Evolutionary conservation across 495 filamentous ascomycete species (phyloP), one percentile per base, ranked within the genome.

Genomic region (Pyrenula massariospora): DNA sequence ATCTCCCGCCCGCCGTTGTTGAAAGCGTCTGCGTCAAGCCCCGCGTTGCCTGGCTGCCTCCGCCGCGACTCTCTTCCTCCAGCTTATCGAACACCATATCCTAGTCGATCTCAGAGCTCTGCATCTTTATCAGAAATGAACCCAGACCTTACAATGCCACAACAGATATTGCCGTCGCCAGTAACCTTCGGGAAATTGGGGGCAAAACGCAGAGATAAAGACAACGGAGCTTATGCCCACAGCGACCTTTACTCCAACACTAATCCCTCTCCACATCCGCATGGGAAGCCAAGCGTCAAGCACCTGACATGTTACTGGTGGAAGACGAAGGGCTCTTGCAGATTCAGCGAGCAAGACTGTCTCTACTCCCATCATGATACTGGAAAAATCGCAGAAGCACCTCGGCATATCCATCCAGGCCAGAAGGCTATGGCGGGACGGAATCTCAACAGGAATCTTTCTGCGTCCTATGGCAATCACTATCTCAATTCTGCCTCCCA

Each of bases 251-350:
- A 52, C 10, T 21, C 3, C 10, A 25, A 3, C 53, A 23, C 25
- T 11, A 42, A 23, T 12, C 25, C 54, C 5, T 25, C 25, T 48
- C 22, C 54, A 48, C 25, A 5, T 51, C 24, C 54, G 20, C 19
- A n/a, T 11, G 54, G 24, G 11, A 56, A 22, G 48, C 12, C 21
- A 2, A 58, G 57, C 1, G 52, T 63, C 3, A 63, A 66, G 49
- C 50, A 57, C 25, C 25, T 63, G 2, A 65, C 63, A 10, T 66
- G 64, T 49, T 57, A 56, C 36, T 66, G 42, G 48, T 66, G 61
- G 63, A 20, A 36, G 0, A 56, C 12, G 0, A 8, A 5, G 15
- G 8, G 8, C 8, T 54, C 55, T 20, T 66, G 64, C 59, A 59
- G 25, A 22, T 49, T 52, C 10, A 12, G 24, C 1, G 59, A 61